These are phyloP conservation scores for Mortierella sp. DNA, from an alignment of 371 early-diverging fungal species.

Conservation along the genomic window DNA sequence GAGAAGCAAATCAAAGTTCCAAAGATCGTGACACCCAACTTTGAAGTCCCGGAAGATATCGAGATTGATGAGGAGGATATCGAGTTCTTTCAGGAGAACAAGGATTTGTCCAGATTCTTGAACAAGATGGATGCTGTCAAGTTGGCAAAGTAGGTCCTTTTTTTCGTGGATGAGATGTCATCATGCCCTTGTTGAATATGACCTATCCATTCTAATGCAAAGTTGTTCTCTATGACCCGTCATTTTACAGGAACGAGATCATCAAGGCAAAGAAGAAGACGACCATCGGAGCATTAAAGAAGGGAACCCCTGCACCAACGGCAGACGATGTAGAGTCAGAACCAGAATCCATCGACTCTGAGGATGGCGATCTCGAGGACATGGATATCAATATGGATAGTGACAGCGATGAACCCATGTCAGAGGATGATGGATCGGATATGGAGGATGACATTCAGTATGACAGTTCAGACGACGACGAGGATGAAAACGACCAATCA, in stretches of 20 bases:
- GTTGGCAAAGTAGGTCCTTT: slow-evolving; percentile 44
- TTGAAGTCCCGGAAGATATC: slow-evolving; percentile 56
- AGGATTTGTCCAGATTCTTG: slow-evolving; percentile 57
- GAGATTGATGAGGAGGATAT: slow-evolving; percentile 75
- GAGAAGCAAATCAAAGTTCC: slow-evolving; percentile 55
- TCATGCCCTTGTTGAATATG: no score
- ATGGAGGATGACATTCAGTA: slow-evolving; percentile 42
- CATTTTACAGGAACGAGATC: slow-evolving; percentile 39
- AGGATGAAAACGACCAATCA: slow-evolving; percentile 19
- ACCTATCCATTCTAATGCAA: no score
- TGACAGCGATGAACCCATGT: slow-evolving; percentile 37
- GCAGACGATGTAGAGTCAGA: slow-evolving; percentile 60
- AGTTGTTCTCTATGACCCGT: neutral
- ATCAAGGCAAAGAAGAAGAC: slow-evolving; percentile 55
- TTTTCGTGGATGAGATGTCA: no score
- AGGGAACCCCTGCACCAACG: slow-evolving; percentile 32
- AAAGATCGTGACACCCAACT: slow-evolving; percentile 47
- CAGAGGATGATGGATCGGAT: slow-evolving; percentile 29
- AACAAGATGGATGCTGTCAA: slow-evolving; percentile 56
- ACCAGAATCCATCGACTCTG: slow-evolving; percentile 51
- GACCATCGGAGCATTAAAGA: slow-evolving; percentile 36
- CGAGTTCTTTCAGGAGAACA: slow-evolving; percentile 63
- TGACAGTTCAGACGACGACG: slow-evolving; percentile 25
- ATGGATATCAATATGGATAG: slow-evolving; percentile 57
- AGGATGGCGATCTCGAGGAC: slow-evolving; percentile 53